These are phyloP conservation scores for Calonectria pteridis DNA, from an alignment of 2,329 filamentous ascomycete species.

Conservation along the genomic window DNA sequence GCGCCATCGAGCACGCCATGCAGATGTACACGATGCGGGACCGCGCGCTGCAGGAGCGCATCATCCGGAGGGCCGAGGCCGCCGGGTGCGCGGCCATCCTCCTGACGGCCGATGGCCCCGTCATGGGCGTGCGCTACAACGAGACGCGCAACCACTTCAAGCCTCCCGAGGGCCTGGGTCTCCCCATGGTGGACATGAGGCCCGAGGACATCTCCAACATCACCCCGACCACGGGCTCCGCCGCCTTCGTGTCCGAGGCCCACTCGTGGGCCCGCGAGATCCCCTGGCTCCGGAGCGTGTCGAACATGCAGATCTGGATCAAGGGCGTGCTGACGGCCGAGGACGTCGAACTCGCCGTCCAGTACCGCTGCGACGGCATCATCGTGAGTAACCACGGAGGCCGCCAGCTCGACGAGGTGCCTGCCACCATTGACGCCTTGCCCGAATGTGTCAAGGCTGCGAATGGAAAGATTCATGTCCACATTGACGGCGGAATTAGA, in stretches of 20 bases:
- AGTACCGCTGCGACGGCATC: neutral
- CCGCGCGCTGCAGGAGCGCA: neutral
- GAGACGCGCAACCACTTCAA: neutral
- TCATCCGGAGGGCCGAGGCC: neutral
- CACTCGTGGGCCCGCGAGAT: neutral
- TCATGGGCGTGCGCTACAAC: neutral
- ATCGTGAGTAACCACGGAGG: neutral
- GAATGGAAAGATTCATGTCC: neutral
- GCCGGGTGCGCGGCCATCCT: neutral
- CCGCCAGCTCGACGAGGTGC: neutral
- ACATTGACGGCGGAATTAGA: neutral
- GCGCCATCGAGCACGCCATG: neutral
- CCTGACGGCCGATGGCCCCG: neutral
- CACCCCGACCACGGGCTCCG: neutral
- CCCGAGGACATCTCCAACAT: neutral
- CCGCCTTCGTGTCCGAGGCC: neutral
- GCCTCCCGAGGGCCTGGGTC: neutral
- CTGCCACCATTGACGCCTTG: neutral
- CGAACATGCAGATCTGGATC: neutral
- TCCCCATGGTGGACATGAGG: neutral
- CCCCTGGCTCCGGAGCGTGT: neutral
- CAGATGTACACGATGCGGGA: neutral
- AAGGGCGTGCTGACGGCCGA: neutral
- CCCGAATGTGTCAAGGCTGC: neutral
- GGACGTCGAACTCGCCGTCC: neutral